Evolutionary conservation across 164 flowering plant species (phyloP), one percentile per base, ranked within the genome.

Genomic region (Amborella trichopoda): DNA sequence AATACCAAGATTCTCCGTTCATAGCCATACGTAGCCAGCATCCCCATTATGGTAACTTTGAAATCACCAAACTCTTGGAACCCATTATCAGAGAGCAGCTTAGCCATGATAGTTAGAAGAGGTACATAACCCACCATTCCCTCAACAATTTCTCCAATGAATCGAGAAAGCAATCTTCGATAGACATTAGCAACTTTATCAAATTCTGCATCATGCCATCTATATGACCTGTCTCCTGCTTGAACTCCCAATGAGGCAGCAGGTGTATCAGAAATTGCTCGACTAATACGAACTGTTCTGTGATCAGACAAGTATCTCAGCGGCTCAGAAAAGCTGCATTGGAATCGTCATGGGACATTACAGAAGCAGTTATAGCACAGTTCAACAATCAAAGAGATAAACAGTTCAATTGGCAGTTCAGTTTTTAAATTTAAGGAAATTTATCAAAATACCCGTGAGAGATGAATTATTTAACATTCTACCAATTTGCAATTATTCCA

Each of bases 71-170:
- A 91, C 61, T 87, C 96, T 64, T 87, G 99, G 68, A 52, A 52
- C 22, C 86, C 83, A 61, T 87, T 91, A 54, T 84, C 96, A 46
- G 85, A 71, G 20, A 91, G 90, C 43, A 91, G 94, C 72, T 87
- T 87, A 37, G 79, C 64, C 95, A 91, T 84, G 66, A 91, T 81
- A 17, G 70, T 56, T 48, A 88, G 96, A 54, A 84, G 94, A 41
- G 68, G 87, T 57, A 87, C 82, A 73, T 82, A 80, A 51, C 96
- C 96, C 49, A 87, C 73, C 99, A 91, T 84, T 60, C 95, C 99
- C 58, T 87, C 96, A 53, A 91, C 83, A 46, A 91, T 79, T 63
- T 80, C 90, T 63, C 75, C 80, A 55, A 91, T 76, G 70, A 91
- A 84, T 44, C 62, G 74, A 54, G 91, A 79, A 46, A 84, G 65